Evolutionary conservation across 192 early-diverging fungal genomes (phyloP).

Genomic region (Pecoramyces ruminantium): DNA sequence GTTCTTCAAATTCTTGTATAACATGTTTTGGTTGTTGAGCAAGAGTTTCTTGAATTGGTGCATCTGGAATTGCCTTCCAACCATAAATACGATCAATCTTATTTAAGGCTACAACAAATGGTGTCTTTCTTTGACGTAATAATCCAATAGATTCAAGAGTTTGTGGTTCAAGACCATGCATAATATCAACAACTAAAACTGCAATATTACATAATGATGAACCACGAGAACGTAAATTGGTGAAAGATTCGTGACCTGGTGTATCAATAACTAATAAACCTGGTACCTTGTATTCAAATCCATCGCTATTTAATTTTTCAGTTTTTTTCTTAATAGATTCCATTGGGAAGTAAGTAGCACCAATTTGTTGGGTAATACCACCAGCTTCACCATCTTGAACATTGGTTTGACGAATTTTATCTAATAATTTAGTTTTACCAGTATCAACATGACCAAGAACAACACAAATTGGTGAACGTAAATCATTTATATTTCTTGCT

Average conservation of each 20-base stretch:
- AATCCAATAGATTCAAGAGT: conserved; percentile 88
- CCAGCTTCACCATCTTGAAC: conserved; percentile 99
- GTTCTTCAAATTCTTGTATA: conserved; percentile 69
- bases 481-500: conserved; percentile 67
- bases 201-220: conserved; percentile 98
- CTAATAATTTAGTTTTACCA: conserved; percentile 86
- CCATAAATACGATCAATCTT: conserved; percentile 94
- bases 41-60: conserved; percentile 63
- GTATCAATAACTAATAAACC: conserved; percentile 95
- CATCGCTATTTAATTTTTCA: conserved; percentile 39
- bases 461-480: conserved; percentile 94
- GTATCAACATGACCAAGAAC: conserved; percentile 99
- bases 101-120: conserved; percentile 96
- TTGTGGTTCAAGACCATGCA: conserved; percentile 97
- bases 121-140: conserved; percentile 83
- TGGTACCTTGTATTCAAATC: conserved; percentile 66
- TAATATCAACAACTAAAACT: conserved; percentile 96
- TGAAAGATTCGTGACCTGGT: conserved; percentile 97
- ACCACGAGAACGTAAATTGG: conserved; percentile 86
- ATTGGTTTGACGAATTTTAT: conserved; percentile 98
- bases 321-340: conserved; percentile 88
- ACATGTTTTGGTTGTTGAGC: conserved; percentile 51
- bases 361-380: conserved; percentile 99
- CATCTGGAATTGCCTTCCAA: conserved; percentile 74
- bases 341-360: conserved; percentile 97